phyloP scores from a whole-genome alignment of 2,329 filamentous ascomycete genomes.

The Venturia asperata region DNA sequence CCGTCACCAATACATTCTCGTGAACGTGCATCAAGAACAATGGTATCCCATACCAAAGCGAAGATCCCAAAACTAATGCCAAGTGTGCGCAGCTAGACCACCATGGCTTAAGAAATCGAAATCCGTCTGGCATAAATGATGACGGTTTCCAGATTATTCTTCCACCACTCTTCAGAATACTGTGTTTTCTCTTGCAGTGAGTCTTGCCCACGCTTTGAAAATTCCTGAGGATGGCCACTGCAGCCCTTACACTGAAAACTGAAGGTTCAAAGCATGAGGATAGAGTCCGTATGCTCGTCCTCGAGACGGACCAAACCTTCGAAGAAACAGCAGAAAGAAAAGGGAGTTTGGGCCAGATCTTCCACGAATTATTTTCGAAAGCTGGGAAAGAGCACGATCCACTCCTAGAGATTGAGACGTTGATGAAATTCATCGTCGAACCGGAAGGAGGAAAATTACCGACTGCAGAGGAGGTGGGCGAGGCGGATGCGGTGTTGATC shows the following conservation, averaged over 20 bases:
- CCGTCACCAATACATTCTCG: background rate
- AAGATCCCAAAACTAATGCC: background rate
- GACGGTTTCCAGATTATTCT: background rate
- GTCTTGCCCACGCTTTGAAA: too few species aligned
- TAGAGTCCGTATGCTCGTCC: constrained; percentile 44
- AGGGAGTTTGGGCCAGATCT: constrained; percentile 50
- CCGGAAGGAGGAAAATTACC: constrained; percentile 44
- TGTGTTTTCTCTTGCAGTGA: background rate
- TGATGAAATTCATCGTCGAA: constrained; percentile 49
- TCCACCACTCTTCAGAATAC: background rate
- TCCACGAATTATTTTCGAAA: constrained; percentile 45
- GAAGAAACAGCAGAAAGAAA: constrained; percentile 43
- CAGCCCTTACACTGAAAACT: background rate
- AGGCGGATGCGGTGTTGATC: constrained; percentile 40
- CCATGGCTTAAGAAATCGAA: too few species aligned
- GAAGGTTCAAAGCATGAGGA: constrained; percentile 20
- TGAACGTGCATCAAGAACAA: background rate
- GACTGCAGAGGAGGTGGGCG: constrained; percentile 41
- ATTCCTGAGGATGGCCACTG: background rate
- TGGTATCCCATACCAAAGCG: background rate
- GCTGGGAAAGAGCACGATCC: constrained; percentile 49
- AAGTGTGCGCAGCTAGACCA: background rate
- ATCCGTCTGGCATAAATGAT: too few species aligned
- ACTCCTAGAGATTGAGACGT: constrained; percentile 48
- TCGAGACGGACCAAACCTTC: constrained; percentile 53